Base-by-base conservation (phyloP, 164 flowering plant genomes). In the Stephania japonica region DNA sequence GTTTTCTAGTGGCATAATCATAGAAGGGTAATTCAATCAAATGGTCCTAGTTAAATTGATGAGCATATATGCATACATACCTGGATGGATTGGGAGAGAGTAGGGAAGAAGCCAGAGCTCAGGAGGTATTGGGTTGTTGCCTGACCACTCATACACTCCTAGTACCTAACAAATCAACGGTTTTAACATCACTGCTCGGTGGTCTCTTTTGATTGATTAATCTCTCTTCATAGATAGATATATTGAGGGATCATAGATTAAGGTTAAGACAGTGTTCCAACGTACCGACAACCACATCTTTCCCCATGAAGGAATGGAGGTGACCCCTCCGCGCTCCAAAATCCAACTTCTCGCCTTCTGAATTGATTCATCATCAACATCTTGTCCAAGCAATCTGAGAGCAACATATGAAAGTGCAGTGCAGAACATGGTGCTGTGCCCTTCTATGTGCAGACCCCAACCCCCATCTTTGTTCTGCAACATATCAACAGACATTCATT, bases 391-490 rank as follows among this genome's bases (percentile, higher is more conserved):
- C 21, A 70, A 70, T 25, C 64, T 43, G 65, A 90, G 44, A 7
- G 84, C 53, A 0, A 90, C 82, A 65, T 91, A 91, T 14, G 67
- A 75, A 6, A 91, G 81, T 25, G 74, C 85, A 3, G 94, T 85
- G 70, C 89, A 65, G 47, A 92, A 86, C 93, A 90, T 89, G 69
- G 82, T 86, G 84, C 94, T 90, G 47, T 32, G 79, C 9, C 94
- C 92, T 72, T 87, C 92, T 69, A 90, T 86, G 59, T 90, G 93
- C 56, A 92, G 70, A 24, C 93, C 97, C 92, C 93, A 90, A 0
- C 91, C 97, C 50, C 97, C 94, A 80, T 91, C 94, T 61, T 68
- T 70, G 65, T 91, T 91, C 94, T 91, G 79, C 65, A 72, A 49
- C 9, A n/a, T 42, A 18, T 6, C n/a, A 59, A 59, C 32, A 14